Percentiles rank a stretch among this genome's conserved stretches.
Evolutionary conservation across 78 protist species (phyloP).

Genomic region (slime mould (Dictyostelium discoideum)): DNA sequence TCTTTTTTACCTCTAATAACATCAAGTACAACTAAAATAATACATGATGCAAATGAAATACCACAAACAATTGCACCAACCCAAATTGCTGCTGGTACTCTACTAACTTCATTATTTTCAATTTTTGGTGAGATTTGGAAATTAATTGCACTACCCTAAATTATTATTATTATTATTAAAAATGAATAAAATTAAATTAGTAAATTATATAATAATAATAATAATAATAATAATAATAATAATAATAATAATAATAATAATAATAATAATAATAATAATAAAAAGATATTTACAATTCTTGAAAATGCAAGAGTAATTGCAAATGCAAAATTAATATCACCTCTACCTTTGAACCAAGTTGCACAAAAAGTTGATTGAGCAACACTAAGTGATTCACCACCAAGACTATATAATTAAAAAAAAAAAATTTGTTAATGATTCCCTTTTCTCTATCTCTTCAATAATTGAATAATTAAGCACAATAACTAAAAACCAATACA

Average conservation of each 20-base stretch:
- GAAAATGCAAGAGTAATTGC: conserved; percentile 75
- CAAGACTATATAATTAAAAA: conserved; percentile 17
- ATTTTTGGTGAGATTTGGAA: conserved; percentile 69
- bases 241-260: too few relatives aligned
- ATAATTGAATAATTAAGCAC: too few relatives aligned
- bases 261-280: too few relatives aligned
- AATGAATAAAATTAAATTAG: too few relatives aligned
- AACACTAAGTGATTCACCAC: conserved; percentile 85
- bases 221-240: too few relatives aligned
- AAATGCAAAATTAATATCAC: conserved; percentile 71
- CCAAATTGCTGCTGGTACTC: conserved; percentile 76
- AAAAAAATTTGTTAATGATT: too few relatives aligned
- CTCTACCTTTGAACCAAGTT: conserved; percentile 80
- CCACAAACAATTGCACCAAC: conserved; percentile 77
- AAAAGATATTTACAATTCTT: conserved; percentile 24
- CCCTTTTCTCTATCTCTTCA: too few relatives aligned
- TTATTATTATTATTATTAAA: too few relatives aligned
- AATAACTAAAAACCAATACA: too few relatives aligned
- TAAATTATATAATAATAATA: too few relatives aligned
- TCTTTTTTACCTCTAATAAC: conserved; percentile 31
- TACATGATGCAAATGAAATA: conserved; percentile 46
- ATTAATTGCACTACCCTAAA: conserved; percentile 76
- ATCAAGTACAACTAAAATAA: conserved; percentile 44
- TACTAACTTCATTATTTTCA: neutral
- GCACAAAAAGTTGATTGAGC: conserved; percentile 83